A percentile compares a stretch with the other conserved stretches of the same genome.
Evolutionary conservation across 345 rosid species (phyloP).

Genomic region (Eucalyptus sp.): DNA sequence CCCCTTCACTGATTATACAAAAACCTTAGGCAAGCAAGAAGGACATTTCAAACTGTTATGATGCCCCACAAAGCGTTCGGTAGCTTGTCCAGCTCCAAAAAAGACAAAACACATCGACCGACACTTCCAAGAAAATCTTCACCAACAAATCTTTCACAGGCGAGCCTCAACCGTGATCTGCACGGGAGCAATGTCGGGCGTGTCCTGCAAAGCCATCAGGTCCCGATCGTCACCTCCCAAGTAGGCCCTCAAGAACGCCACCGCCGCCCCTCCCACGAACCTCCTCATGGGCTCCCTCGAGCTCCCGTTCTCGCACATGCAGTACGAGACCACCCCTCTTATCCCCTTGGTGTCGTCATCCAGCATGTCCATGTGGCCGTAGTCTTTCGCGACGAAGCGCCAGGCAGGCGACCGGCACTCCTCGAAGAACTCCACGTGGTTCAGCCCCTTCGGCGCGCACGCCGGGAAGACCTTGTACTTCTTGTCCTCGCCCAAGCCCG

Average conservation of each 20-base stretch:
- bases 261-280: constrained; percentile 53
- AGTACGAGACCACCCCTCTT: constrained; percentile 36
- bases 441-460: constrained; percentile 73
- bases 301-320: constrained; percentile 70
- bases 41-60: not conserved
- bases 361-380: constrained; percentile 78
- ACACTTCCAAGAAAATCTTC: not conserved
- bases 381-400: constrained; percentile 54
- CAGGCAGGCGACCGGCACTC: constrained; percentile 66
- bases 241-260: constrained; percentile 64
- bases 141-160: not conserved
- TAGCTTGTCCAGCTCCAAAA: not conserved
- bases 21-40: not conserved
- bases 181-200: constrained; percentile 22
- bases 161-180: not conserved
- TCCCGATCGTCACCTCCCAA: constrained; percentile 34
- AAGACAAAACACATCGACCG: not conserved
- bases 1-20: too few species aligned
- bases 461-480: constrained; percentile 46
- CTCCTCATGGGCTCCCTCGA: constrained; percentile 73
- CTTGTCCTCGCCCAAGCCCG: constrained; percentile 54
- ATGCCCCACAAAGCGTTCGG: not conserved
- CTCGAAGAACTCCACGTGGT: constrained; percentile 51
- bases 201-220: constrained; percentile 37
- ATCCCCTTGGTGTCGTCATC: constrained; percentile 69